Base-by-base conservation (phyloP, 2,329 filamentous ascomycete genomes). In the Cylindrodendrum hubeiense region DNA sequence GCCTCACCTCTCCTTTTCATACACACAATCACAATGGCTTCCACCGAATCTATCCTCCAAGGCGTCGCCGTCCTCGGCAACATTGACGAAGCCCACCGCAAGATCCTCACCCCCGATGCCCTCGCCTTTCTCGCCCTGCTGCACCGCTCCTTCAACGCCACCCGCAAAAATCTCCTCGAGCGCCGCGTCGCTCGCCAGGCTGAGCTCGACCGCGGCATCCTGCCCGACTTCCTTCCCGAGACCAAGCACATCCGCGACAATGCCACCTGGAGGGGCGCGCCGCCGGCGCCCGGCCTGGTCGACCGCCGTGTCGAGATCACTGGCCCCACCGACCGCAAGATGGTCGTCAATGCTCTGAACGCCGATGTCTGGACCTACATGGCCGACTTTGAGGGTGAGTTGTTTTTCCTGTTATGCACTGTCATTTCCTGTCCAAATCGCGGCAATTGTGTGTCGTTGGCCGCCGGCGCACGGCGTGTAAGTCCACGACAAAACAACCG, bases 281-380 rank as follows among this genome's bases (percentile, higher is more conserved):
- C 92, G 55, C 96, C 96, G 19, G 96, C 95, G 8, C 95, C 96
- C 0, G 96, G 96, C 63, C 88, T 98, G 60, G 90, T 97, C 47
- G 96, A 99, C 84, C 91, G 96, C 71, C 90, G 96, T 67, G 93
- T 98, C 33, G 96, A 99, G 85, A 99, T 98, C 77, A 99, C 96
- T 5, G 96, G 96, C 9, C 96, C 96, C 1, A 98, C 95, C 7
- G 96, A 98, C 82, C 89, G 96, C 73, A 99, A 98, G 88, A 99
- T 99, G 96, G 94, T 98, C 51, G 93, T 98, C 68, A 99, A 99
- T 80, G 96, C 96, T 10, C 79, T 98, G 79, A 99, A 98, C 82
- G 91, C 95, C 49, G 89, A 98, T 76, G 96, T 98, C 24, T 98
- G 93, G 92, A 98, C 95, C 61, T 99, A 98, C 78, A 99, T 99